These are phyloP conservation scores for Nicotiana noctiflora DNA, from an alignment of 257 asterid species.

Conservation along the genomic window DNA sequence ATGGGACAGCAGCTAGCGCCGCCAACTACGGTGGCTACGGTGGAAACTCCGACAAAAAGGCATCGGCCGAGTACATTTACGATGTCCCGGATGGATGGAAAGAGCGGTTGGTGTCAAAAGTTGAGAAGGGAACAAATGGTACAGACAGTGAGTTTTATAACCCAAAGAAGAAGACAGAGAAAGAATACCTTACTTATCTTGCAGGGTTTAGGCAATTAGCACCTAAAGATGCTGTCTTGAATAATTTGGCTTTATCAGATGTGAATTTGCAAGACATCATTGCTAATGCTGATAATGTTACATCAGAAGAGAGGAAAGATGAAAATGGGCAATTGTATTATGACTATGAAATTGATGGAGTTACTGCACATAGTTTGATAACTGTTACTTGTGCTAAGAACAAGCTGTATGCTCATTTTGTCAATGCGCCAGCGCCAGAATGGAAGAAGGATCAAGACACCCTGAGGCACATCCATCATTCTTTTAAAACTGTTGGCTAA, in stretches of 20 bases:
- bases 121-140: conserved; percentile 88
- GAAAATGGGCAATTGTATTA: conserved; percentile 79
- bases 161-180: conserved; percentile 77
- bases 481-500: conserved; percentile 74
- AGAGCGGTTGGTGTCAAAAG: conserved; percentile 63
- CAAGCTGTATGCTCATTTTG: conserved; percentile 90
- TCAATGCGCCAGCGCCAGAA: conserved; percentile 72
- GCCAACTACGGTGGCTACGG: conserved; percentile 93
- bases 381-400: conserved; percentile 87
- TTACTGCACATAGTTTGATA: conserved; percentile 70
- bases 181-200: conserved; percentile 73
- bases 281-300: conserved; percentile 63
- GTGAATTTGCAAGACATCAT: conserved; percentile 80
- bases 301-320: conserved; percentile 59
- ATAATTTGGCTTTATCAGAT: conserved; percentile 79
- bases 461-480: conserved; percentile 69
- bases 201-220: conserved; percentile 70
- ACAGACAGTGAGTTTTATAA: conserved; percentile 90
- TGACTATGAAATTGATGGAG: conserved; percentile 74
- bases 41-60: conserved; percentile 79
- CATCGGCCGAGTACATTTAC: conserved; percentile 87
- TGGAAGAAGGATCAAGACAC: conserved; percentile 74
- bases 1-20: conserved; percentile 96
- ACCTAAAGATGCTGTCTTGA: conserved; percentile 58
- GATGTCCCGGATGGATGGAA: conserved; percentile 96